A percentile compares a stretch with the other conserved stretches of the same genome.
Evolutionary conservation across 2,329 filamentous ascomycete genomes (phyloP).

Genomic region (Daldinia sp.): DNA sequence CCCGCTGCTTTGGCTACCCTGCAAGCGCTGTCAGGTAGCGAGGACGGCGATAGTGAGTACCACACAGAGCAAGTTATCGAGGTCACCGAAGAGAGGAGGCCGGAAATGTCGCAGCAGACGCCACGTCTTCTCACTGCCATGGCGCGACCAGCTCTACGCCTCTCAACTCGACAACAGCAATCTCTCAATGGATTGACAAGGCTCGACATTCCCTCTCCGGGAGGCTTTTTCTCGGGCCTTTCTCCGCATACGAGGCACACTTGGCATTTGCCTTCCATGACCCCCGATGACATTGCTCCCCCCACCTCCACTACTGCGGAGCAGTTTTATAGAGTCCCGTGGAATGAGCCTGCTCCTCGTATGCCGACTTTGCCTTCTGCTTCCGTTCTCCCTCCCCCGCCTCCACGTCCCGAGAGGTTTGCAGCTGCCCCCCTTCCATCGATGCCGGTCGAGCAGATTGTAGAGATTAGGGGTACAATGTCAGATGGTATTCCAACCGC

Average conservation of each 20-base stretch:
- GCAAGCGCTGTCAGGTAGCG: conserved; percentile 74
- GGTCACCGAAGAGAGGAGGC: conserved; percentile 58
- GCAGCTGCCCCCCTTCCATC: conserved; percentile 54
- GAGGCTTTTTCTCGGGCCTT: conserved; percentile 90
- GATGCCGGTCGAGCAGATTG: conserved; percentile 73
- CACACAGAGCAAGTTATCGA: conserved; percentile 69
- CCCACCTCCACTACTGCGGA: conserved; percentile 93
- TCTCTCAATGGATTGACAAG: conserved; percentile 80
- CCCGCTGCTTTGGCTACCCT: conserved; percentile 84
- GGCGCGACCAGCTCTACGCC: conserved; percentile 50
- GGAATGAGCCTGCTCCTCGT: conserved; percentile 63
- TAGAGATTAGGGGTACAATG: conserved; percentile 69
- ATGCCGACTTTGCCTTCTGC: conserved; percentile 47
- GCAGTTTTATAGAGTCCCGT: conserved; percentile 89
- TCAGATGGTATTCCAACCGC: conserved; percentile 76
- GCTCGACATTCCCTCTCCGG: conserved; percentile 90
- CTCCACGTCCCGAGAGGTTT: conserved; percentile 55
- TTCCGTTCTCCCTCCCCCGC: conserved; percentile 51
- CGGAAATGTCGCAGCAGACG: conserved; percentile 66
- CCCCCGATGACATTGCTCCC: conserved; percentile 66
- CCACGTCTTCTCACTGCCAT: conserved; percentile 63
- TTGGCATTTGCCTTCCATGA: conserved; percentile 75
- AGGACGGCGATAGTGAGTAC: conserved; percentile 70
- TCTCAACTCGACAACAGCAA: conserved; percentile 64
- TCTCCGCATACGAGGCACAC: conserved; percentile 81